Evolutionary conservation across 345 rosid species (phyloP).

Genomic region (Syzygium aqueum): DNA sequence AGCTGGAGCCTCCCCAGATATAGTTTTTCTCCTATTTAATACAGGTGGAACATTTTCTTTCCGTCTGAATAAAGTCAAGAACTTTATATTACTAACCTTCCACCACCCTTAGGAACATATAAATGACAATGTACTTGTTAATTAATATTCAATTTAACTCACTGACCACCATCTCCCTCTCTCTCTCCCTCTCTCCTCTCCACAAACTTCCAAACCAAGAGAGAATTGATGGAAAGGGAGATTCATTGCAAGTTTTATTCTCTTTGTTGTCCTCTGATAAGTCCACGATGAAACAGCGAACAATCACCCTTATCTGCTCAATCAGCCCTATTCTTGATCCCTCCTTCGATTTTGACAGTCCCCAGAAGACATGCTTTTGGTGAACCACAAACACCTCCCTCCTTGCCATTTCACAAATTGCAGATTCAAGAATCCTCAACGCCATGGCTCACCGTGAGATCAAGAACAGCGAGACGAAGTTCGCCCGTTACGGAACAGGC

Average conservation of each 20-base stretch:
- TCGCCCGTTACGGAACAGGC: neutral
- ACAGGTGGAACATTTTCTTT: constrained; percentile 13
- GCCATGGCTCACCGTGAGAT: constrained; percentile 36
- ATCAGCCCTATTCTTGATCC: neutral
- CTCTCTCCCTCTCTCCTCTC: constrained; percentile 23
- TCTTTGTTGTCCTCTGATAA: constrained; percentile 14
- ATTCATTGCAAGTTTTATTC: constrained; percentile 36
- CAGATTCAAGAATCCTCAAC: neutral
- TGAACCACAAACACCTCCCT: neutral
- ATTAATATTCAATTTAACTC: constrained; percentile 21
- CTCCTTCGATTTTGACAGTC: neutral
- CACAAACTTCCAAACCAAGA: constrained; percentile 76
- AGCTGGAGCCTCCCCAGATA: constrained; percentile 39
- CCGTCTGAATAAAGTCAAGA: constrained; percentile 43
- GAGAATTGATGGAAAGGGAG: constrained; percentile 88
- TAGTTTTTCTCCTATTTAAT: constrained; percentile 8
- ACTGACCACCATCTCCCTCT: constrained; percentile 32
- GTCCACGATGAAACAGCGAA: neutral
- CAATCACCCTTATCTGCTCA: neutral
- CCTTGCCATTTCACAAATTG: neutral
- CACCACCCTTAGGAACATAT: constrained; percentile 19
- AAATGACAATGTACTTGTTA: constrained; percentile 13
- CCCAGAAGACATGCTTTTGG: neutral
- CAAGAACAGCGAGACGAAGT: neutral
- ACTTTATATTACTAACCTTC: constrained; percentile 18